Evolutionary conservation across 352 stramenopile species (phyloP), one percentile per base, ranked within the genome.

Genomic region (Lagenidium giganteum): DNA sequence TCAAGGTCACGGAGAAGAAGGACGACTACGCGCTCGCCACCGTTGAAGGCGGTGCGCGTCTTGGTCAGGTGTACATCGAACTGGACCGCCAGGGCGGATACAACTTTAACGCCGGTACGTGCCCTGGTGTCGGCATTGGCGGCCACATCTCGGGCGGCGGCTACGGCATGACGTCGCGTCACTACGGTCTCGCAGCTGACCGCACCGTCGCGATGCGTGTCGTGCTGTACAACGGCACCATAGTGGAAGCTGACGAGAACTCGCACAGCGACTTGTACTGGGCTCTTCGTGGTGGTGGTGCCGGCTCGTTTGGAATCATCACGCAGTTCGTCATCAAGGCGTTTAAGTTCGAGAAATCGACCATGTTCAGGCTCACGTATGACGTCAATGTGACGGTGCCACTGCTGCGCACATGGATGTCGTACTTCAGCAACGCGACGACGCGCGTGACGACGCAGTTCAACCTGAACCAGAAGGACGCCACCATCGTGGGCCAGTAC

Each of bases 51-150:
- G 68, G 68, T 8, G 65, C 68, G 11, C 50, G 68, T 23, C 54
- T 81, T 3, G 68, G 51, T 8, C 64, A 61, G 42, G 34, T 81
- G 31, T 77, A 77, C 68, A 65, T 61, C 27, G 56, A 71, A 31
- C 48, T 81, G 4, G 63, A 71, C 44, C 47, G 47, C 2, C 51
- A 72, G 5, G 68, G 65, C 8, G 38, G 57, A 32, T 81, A 77
- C 59, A 77, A 68, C 51, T 81, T 77, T 48, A 75, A 72, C 42
- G 68, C 64, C 26, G 68, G 68, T 21, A 75, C 65, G 18, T 81
- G 68, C 27, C 68, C 68, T 4, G 66, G 54, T 4, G 65, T 81
- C 4, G 68, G 68, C n/a, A 68, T 81, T 9, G 68, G 68, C 1
- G 68, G 68, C 8, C 65, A 77, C 49, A 67, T 81, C 44, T 75